These are phyloP conservation scores for Nidula niveotomentosa DNA, from an alignment of 1,284 basidiomycete species.

Conservation along the genomic window DNA sequence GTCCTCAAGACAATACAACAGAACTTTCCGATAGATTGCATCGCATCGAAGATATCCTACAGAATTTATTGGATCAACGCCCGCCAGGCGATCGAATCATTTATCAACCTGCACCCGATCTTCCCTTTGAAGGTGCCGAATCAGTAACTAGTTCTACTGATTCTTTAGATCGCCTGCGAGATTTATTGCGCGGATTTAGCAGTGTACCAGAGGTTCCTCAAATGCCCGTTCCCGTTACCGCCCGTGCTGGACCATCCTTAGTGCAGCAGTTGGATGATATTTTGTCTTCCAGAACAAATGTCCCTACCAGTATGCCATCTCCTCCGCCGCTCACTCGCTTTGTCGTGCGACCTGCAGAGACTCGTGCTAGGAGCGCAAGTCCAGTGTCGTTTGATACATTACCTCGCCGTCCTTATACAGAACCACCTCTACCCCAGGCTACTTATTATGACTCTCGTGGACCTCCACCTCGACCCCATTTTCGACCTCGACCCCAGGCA, in stretches of 20 bases:
- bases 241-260: conserved; percentile 47
- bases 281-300: conserved; percentile 39
- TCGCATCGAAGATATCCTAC: conserved; percentile 42
- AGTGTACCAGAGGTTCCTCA: conserved; percentile 14
- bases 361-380: conserved; percentile 31
- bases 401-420: conserved; percentile 26
- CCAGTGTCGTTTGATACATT: conserved; percentile 26
- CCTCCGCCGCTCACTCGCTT: conserved; percentile 58
- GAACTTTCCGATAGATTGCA: conserved; percentile 36
- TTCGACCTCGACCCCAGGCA: not conserved
- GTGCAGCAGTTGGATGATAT: conserved; percentile 63
- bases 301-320: conserved; percentile 39
- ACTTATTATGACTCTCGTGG: not conserved
- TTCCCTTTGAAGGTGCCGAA: conserved; percentile 14
- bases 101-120: conserved; percentile 12
- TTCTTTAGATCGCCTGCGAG: conserved; percentile 18
- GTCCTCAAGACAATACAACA: conserved; percentile 26
- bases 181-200: conserved; percentile 13
- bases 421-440: conserved; percentile 15
- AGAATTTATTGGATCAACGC: conserved; percentile 29
- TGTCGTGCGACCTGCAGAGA: conserved; percentile 46
- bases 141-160: conserved; percentile 23
- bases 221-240: conserved; percentile 26
- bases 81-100: conserved; percentile 19
- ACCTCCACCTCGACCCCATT: not conserved